Conservation (phyloP, 495 filamentous ascomycete species). For the Extremus antarcticus region DNA sequence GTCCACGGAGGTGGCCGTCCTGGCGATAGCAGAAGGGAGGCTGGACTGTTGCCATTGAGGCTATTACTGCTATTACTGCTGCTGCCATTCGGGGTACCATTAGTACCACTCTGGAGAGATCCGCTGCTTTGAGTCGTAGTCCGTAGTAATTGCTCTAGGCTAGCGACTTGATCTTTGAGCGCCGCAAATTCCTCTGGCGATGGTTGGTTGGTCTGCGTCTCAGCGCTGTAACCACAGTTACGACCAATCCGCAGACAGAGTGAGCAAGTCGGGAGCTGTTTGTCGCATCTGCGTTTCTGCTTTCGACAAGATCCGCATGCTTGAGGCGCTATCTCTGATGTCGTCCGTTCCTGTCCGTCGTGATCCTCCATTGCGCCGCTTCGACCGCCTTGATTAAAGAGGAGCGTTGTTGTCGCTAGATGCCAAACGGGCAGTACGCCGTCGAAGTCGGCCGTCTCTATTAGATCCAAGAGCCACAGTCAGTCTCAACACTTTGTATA, state of each 20-base stretch:
- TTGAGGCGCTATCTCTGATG: slow-evolving; percentile 7
- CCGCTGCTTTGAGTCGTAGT: not conserved
- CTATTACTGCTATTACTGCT: slow-evolving; percentile 6
- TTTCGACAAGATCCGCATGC: slow-evolving; percentile 24
- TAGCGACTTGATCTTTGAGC: slow-evolving; percentile 29
- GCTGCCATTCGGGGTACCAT: not conserved
- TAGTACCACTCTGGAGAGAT: not conserved
- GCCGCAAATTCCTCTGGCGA: slow-evolving; percentile 33
- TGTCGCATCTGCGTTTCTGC: slow-evolving; percentile 44
- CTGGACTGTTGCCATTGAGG: slow-evolving; percentile 13
- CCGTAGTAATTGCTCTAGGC: slow-evolving; percentile 27
- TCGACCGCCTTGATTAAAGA: not conserved
- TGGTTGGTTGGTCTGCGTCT: slow-evolving; percentile 18
- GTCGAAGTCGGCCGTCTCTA: too few species aligned
- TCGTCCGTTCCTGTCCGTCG: not conserved
- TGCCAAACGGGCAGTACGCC: too few species aligned
- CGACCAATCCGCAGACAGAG: slow-evolving; percentile 28
- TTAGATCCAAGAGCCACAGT: too few species aligned
- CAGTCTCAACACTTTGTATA: too few species aligned
- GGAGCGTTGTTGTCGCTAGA: too few species aligned
- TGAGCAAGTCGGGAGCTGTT: slow-evolving; percentile 33
- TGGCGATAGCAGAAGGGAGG: not conserved
- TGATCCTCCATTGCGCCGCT: not conserved
- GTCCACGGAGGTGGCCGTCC: not conserved
- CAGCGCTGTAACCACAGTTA: slow-evolving; percentile 35